Percentiles rank a stretch among this genome's conserved stretches.
phyloP scores from a whole-genome alignment of 2,329 filamentous ascomycete species.

The Pseudohalonectria lignicola region DNA sequence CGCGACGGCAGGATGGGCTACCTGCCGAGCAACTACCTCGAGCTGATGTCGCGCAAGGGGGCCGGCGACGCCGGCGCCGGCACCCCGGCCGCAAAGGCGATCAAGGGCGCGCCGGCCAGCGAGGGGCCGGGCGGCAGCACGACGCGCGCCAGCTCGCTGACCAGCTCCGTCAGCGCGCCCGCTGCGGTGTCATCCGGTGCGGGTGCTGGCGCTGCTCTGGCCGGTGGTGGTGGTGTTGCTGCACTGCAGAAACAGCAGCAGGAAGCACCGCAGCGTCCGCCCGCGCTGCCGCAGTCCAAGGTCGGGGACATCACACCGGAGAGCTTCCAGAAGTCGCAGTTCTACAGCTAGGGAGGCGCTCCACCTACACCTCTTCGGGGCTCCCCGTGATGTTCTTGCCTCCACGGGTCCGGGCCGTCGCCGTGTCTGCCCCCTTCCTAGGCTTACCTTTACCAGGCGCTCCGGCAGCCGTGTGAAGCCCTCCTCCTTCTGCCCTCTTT shows the following conservation, averaged over 20 bases:
- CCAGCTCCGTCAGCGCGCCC: constrained; percentile 24
- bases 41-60: constrained; percentile 22
- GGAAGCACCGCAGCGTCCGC: neutral
- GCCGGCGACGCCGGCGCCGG: neutral
- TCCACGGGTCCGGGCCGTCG: no score
- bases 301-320: constrained; percentile 41
- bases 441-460: no score
- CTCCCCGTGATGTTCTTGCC: no score
- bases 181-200: constrained; percentile 6
- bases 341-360: constrained; percentile 45
- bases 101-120: constrained; percentile 34
- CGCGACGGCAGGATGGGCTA: constrained; percentile 87
- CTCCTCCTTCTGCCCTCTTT: no score
- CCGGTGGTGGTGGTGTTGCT: no score
- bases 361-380: no score
- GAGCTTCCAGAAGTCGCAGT: constrained; percentile 47
- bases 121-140: constrained; percentile 35
- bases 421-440: no score
- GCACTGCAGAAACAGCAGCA: no score
- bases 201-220: constrained; percentile 9
- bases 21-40: constrained; percentile 81
- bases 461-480: no score
- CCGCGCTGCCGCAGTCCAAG: constrained; percentile 23
- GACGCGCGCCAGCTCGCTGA: constrained; percentile 37
- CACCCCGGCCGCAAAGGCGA: constrained; percentile 10